Percentiles rank a stretch among this genome's conserved stretches.
These are phyloP conservation scores for Ambrosiella beaveri DNA, from an alignment of 2,329 filamentous ascomycete genomes.

Conservation along the genomic window DNA sequence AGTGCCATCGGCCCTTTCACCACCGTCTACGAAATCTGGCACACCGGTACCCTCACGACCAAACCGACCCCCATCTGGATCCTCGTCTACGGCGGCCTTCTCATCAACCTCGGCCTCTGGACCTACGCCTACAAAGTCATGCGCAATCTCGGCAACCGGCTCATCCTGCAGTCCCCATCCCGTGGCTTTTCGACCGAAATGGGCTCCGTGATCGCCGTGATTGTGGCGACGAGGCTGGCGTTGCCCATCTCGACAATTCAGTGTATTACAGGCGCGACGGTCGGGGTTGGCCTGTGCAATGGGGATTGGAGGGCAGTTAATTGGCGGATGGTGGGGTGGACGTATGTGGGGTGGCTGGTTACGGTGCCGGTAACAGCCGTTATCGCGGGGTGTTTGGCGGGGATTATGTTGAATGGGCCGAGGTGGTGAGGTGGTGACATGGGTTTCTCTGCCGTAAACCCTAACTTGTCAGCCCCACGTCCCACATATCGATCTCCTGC, in stretches of 20 bases:
- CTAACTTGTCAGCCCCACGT: too few species aligned
- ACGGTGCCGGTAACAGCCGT: slow-evolving; percentile 33
- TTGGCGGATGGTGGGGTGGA: slow-evolving; percentile 29
- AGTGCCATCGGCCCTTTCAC: slow-evolving; percentile 35
- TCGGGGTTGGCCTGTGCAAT: slow-evolving; percentile 34
- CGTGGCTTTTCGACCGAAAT: slow-evolving; percentile 36
- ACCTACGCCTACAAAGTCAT: slow-evolving; percentile 49
- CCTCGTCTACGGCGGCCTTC: slow-evolving; percentile 29
- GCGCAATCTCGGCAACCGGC: slow-evolving; percentile 36
- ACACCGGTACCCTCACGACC: slow-evolving; percentile 19
- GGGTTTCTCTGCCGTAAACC: too few species aligned
- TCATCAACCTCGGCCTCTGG: slow-evolving; percentile 38
- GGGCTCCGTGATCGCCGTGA: slow-evolving; percentile 33
- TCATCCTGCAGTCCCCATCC: slow-evolving; percentile 36
- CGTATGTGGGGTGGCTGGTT: slow-evolving; percentile 32
- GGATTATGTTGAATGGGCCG: slow-evolving; percentile 36
- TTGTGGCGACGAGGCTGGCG: slow-evolving; percentile 33
- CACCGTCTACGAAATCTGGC: slow-evolving; percentile 34
- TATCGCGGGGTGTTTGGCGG: slow-evolving; percentile 36
- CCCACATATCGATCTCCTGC: too few species aligned
- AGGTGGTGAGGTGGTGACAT: slow-evolving; percentile 16
- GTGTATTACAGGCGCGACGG: slow-evolving; percentile 34
- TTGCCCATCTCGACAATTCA: slow-evolving; percentile 37
- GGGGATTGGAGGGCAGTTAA: slow-evolving; percentile 33
- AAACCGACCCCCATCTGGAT: slow-evolving; percentile 32